These are phyloP conservation scores for Lasiodiplodia citricola DNA, from an alignment of 2,329 filamentous ascomycete species.

Conservation along the genomic window DNA sequence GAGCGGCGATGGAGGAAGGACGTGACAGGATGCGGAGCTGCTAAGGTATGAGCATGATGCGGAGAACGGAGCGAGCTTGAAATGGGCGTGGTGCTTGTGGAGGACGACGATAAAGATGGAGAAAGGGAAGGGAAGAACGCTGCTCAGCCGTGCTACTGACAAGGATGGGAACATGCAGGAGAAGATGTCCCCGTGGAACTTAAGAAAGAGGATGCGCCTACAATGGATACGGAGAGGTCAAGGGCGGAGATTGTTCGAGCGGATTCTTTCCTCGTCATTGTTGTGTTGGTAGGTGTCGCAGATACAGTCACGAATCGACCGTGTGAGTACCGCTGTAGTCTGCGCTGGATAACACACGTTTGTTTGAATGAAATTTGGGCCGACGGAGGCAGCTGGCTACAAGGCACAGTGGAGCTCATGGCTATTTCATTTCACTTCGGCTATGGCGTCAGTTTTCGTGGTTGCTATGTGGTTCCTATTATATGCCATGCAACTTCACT, in stretches of 20 bases:
- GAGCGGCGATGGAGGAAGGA: slow-evolving; percentile 53
- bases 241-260: slow-evolving; percentile 48
- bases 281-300: background rate
- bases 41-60: background rate
- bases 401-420: too few relatives aligned
- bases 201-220: slow-evolving; percentile 64
- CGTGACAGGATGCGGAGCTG: slow-evolving; percentile 56
- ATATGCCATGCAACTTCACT: too few relatives aligned
- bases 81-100: slow-evolving; percentile 66
- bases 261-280: too few relatives aligned
- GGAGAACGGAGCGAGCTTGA: slow-evolving; percentile 40
- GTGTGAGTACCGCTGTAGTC: too few relatives aligned
- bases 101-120: slow-evolving; percentile 50
- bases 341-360: too few relatives aligned
- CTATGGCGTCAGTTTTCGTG: background rate
- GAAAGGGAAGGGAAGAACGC: slow-evolving; percentile 47
- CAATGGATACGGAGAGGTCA: slow-evolving; percentile 63
- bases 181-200: slow-evolving; percentile 60
- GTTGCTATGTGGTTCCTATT: too few relatives aligned
- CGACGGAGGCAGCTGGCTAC: too few relatives aligned
- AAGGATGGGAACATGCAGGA: slow-evolving; percentile 58
- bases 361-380: too few relatives aligned
- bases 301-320: background rate
- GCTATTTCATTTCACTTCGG: background rate
- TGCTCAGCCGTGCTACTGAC: slow-evolving; percentile 63